These are phyloP conservation scores for Ambrosia hybrid DNA, from an alignment of 140 eudicot species.

Conservation along the genomic window DNA sequence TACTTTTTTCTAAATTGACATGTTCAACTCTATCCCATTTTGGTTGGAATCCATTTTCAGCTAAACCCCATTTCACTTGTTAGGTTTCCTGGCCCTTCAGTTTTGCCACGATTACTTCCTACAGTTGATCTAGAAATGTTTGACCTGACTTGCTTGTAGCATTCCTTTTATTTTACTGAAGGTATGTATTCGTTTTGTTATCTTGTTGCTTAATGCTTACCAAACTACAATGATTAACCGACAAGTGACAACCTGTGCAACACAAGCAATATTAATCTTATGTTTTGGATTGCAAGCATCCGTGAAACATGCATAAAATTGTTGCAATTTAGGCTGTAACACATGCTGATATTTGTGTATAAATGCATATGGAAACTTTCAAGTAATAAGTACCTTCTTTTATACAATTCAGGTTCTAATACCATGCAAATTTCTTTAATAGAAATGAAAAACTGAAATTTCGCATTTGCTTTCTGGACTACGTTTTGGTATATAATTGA, in stretches of 20 bases:
- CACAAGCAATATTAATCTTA: too few species aligned
- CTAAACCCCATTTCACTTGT: background rate
- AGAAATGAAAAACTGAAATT: background rate
- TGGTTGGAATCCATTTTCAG: too few species aligned
- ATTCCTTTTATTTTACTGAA: background rate
- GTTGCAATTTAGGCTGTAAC: background rate
- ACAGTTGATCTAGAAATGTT: background rate
- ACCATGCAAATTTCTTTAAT: background rate
- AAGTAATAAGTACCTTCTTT: background rate
- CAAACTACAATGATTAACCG: too few species aligned
- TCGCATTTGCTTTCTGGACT: background rate
- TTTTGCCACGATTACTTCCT: background rate
- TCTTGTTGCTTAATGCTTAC: background rate
- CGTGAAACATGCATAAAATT: background rate
- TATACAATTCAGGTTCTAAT: background rate
- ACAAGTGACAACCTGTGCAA: too few species aligned
- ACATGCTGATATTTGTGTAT: too few species aligned
- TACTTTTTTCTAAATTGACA: too few species aligned
- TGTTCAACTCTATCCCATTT: too few species aligned
- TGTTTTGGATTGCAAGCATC: background rate
- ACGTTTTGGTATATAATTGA: background rate
- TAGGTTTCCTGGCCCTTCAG: background rate
- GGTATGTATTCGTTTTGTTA: background rate
- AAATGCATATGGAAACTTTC: background rate
- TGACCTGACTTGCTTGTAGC: background rate